Evolutionary conservation across 208 protist genomes (phyloP).

Genomic region (Entamoeba nuttalli): DNA sequence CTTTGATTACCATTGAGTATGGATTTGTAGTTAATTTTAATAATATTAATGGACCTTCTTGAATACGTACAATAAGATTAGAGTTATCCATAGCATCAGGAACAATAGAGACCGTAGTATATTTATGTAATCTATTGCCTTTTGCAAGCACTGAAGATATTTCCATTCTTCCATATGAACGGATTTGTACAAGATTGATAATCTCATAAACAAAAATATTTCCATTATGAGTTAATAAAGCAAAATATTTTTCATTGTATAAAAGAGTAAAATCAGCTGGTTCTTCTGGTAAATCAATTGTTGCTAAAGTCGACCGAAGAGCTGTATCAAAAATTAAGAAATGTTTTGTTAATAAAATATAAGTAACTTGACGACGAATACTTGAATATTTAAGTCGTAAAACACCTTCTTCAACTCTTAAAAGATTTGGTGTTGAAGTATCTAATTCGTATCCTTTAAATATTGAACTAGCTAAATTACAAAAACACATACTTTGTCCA

Average conservation of each 20-base stretch:
- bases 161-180: not conserved
- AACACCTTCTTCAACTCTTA: not conserved
- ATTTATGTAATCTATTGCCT: not conserved
- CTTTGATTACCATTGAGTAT: not conserved
- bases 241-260: not conserved
- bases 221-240: not conserved
- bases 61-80: not conserved
- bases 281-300: not conserved
- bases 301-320: not conserved
- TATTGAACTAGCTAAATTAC: not conserved
- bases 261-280: not conserved
- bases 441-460: not conserved
- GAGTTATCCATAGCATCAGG: not conserved
- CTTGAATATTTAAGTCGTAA: not conserved
- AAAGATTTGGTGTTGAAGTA: not conserved
- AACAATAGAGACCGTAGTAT: not conserved
- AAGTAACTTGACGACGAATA: not conserved
- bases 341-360: not conserved
- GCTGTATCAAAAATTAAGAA: not conserved
- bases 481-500: not conserved
- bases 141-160: not conserved
- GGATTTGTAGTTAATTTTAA: not conserved
- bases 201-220: not conserved
- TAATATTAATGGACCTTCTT: not conserved
- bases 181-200: not conserved